These are phyloP conservation scores for Moricandia moricandioides DNA, from an alignment of 345 rosid genomes.

Conservation along the genomic window DNA sequence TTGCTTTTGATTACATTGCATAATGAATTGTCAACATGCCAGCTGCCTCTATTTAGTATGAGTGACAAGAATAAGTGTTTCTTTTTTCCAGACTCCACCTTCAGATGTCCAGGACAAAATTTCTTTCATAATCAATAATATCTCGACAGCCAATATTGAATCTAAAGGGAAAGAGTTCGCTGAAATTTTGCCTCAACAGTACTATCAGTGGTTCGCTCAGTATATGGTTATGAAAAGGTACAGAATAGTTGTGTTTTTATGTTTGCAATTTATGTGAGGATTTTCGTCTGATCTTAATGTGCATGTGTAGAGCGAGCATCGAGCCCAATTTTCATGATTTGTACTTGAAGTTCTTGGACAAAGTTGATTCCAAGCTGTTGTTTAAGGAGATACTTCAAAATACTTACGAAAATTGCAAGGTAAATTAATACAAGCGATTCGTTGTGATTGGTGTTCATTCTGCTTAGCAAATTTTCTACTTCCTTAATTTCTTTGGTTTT, in stretches of 20 bases:
- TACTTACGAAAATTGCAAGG: slow-evolving; percentile 98
- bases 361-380: slow-evolving; percentile 74
- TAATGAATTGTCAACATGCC: no score
- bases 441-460: not conserved
- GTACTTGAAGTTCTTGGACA: slow-evolving; percentile 94
- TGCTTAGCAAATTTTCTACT: not conserved
- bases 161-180: slow-evolving; percentile 68
- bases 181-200: slow-evolving; percentile 76
- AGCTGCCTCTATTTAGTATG: not conserved
- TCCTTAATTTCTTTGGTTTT: slow-evolving; percentile 3
- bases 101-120: slow-evolving; percentile 76
- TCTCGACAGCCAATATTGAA: slow-evolving; percentile 63
- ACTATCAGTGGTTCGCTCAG: slow-evolving; percentile 94
- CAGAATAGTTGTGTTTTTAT: not conserved
- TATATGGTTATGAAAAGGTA: slow-evolving; percentile 99
- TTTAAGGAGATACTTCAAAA: slow-evolving; percentile 82
- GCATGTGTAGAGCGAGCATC: slow-evolving; percentile 72
- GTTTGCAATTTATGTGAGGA: not conserved
- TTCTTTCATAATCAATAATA: slow-evolving; percentile 72
- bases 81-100: slow-evolving; percentile 58
- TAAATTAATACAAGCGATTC: slow-evolving; percentile 20
- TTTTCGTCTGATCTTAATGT: no score
- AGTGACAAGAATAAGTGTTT: slow-evolving; percentile 1
- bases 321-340: slow-evolving; percentile 97
- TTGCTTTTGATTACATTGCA: not conserved